A percentile compares a stretch with the other conserved stretches of the same genome.
phyloP scores from a whole-genome alignment of 2,329 filamentous ascomycete genomes.

The Dactylellina leptospora region DNA sequence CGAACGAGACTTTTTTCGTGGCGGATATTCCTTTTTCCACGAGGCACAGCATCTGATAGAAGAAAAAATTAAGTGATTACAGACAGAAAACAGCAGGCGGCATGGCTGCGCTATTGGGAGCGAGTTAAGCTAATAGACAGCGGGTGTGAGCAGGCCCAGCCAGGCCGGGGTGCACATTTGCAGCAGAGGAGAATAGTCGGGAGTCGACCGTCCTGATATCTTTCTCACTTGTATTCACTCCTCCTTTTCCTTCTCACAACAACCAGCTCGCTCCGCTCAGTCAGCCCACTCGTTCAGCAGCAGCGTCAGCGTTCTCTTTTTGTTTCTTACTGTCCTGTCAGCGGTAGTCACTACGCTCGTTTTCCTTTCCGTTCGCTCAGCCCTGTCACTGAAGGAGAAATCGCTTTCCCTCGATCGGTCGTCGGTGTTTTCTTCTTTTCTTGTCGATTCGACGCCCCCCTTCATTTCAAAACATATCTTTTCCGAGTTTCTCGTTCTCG shows the following conservation, averaged over 20 bases:
- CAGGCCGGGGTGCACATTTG: conserved; percentile 8
- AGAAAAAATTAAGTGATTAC: conserved; percentile 13
- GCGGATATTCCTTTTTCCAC: conserved; percentile 38
- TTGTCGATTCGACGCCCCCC: conserved; percentile 10
- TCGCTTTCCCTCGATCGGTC: conserved; percentile 17
- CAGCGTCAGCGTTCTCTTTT: conserved; percentile 42
- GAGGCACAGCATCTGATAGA: conserved; percentile 16
- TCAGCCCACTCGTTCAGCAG: conserved; percentile 42
- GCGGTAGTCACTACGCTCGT: conserved; percentile 28
- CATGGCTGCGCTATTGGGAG: conserved; percentile 45
- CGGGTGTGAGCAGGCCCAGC: conserved; percentile 21
- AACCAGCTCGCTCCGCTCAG: conserved; percentile 48
- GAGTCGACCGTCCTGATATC: conserved; percentile 38
- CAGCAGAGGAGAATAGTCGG: conserved; percentile 44
- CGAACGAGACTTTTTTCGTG: conserved; percentile 28
- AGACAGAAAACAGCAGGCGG: conserved; percentile 35
- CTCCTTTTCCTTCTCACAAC: conserved; percentile 46
- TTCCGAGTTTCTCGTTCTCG: background rate
- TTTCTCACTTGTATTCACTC: conserved; percentile 46
- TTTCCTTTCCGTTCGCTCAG: conserved; percentile 27
- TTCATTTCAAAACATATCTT: conserved; percentile 15
- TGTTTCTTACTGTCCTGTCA: conserved; percentile 15
- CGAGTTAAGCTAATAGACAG: conserved; percentile 27
- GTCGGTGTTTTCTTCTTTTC: too few relatives aligned
- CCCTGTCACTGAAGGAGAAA: conserved; percentile 11